Evolutionary conservation across 2,329 filamentous ascomycete species (phyloP), one percentile per base, ranked within the genome.

Genomic region (Aspergillus hortae): DNA sequence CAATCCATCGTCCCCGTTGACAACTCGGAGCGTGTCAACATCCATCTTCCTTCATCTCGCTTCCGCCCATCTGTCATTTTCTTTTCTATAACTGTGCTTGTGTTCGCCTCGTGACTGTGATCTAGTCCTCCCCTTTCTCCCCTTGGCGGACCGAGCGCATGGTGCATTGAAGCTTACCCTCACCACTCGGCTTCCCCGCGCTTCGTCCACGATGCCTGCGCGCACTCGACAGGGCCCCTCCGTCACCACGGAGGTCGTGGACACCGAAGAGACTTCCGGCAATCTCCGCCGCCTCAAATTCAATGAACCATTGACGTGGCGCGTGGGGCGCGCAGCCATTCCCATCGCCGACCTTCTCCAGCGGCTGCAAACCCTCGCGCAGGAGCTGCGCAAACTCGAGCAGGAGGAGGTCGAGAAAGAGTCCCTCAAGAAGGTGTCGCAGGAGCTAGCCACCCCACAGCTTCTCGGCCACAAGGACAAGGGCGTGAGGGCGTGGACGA

Each of bases 391-490:
- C 56, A 86, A 88, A 53, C 83, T 96, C 64, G 92, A 96, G 56
- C 92, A 97, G 71, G 92, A 96, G 63, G 86, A 87, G 52, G 84
- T 87, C 52, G 85, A 95, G 54, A 84, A 88, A 61, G 84, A 88
- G n/a, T 92, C 90, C n/a, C 80, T 97, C 58, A 83, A 80, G 56
- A 85, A 87, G 46, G 89, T 95, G 56, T 90, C 92, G 48, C 88
- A 91, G 67, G 89, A 96, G 64, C 81, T 99, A 42, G 90, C 87
- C 5, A 85, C 86, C 57, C 85, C 87, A 55, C 90, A 94, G 65
- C 78, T 99, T 21, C 75, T 99, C 44, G 84, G 84, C 54, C 94
- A 99, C 74, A 95, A 95, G 75, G 94, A 99, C 71, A 88, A 87
- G 59, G 94, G 94, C 51, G 91, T 99, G 58, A 88, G 89, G 71